Evolutionary conservation across 768 basidiomycete genomes (phyloP), one percentile per base, ranked within the genome.

Genomic region (Leccinum rimulosum): DNA sequence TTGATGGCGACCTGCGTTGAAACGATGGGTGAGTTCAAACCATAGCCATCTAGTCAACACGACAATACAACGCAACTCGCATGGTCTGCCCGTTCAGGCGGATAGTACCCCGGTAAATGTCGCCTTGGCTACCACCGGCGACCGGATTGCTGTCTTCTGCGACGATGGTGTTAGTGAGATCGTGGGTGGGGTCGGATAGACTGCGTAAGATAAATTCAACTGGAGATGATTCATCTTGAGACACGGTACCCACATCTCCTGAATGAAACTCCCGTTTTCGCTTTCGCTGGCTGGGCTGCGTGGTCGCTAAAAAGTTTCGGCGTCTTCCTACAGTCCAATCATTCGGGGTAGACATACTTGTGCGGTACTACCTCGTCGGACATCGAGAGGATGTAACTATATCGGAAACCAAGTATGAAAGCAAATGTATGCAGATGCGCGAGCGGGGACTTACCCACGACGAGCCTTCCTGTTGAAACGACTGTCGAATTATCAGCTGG

Each of bases 51-150:
- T 66, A 33, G 4, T 22, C 38, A 3, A 56, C 2, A 17, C 4
- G 28, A 57, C 11, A 51, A 53, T 59, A 30, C 49, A 57, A 59
- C 56, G 43, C 43, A 45, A 49, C 48, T 52, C 22, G 62, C 49
- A 66, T 52, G 56, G 55, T 1, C 61, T 1, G 53, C 17, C 62
- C 62, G 15, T 64, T 60, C 22, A 64, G 0, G 19, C 38, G 61
- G 60, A 68, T 57, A 1, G 30, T 64, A 2, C 65, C 68, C 33
- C 56, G 52, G 57, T 68, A 62, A 27, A 69, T 61, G 30, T 68
- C 68, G 1, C 62, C 60, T 4, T 69, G 63, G 30, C 60, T 64
- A n/a, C 67, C 68, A 1, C 60, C 60, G 45, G 65, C 50, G 22
- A 68, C 63, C 4, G 65, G 68, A 33, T 56, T 33, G 17, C 6